Evolutionary conservation across 352 stramenopile species (phyloP).

Genomic region (Globisporangium acanthophoron): DNA sequence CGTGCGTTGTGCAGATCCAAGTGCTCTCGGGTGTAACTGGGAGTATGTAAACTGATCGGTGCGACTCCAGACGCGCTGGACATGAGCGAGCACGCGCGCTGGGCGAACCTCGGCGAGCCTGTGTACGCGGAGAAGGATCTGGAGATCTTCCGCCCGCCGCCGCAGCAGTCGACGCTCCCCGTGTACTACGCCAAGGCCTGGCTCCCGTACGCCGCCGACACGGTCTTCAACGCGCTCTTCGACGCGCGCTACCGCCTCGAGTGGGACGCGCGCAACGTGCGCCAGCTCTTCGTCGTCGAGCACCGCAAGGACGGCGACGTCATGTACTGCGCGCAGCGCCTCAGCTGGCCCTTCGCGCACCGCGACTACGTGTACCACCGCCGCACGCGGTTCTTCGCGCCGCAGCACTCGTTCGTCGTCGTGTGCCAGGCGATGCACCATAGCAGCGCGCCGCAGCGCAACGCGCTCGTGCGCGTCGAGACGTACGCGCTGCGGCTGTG

Average conservation of each 20-base stretch:
- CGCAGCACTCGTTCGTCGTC: constrained; percentile 58
- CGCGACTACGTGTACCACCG: constrained; percentile 81
- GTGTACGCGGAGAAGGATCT: constrained; percentile 75
- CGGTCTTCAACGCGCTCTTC: constrained; percentile 58
- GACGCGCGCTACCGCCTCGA: constrained; percentile 48
- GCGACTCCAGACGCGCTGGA: constrained; percentile 42
- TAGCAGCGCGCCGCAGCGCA: constrained; percentile 27
- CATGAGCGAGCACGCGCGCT: constrained; percentile 58
- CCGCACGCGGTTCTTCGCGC: constrained; percentile 44
- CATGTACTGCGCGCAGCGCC: constrained; percentile 48
- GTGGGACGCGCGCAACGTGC: constrained; percentile 45
- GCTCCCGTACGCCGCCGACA: constrained; percentile 64
- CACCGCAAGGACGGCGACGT: constrained; percentile 42
- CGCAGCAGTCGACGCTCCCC: constrained; percentile 44
- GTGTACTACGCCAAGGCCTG: constrained; percentile 71
- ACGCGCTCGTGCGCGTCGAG: constrained; percentile 52
- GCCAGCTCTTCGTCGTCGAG: constrained; percentile 44
- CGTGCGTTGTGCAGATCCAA: constrained; percentile 4
- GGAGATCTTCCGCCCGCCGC: constrained; percentile 55
- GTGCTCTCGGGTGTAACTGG: too few relatives aligned
- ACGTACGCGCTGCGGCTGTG: constrained; percentile 53
- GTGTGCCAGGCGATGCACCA: constrained; percentile 58
- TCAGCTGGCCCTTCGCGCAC: constrained; percentile 65
- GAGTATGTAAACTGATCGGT: too few relatives aligned
- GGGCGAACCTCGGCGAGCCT: constrained; percentile 52